Conservation (phyloP, 306 rosid genomes). For the Sicyos baderoa region DNA sequence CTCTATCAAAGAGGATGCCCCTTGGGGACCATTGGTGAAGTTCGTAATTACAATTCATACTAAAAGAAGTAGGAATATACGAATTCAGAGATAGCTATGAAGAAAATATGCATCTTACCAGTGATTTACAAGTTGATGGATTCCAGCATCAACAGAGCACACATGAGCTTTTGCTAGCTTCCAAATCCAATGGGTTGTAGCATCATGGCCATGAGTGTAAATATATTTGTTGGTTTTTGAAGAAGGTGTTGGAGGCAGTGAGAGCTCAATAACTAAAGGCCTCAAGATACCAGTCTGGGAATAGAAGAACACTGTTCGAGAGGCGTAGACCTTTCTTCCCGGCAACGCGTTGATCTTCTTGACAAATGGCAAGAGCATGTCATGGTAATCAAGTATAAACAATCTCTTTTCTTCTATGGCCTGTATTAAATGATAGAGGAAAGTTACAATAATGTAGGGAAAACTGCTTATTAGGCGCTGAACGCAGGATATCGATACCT, state of each 20-base stretch:
- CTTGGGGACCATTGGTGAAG: conserved; percentile 6
- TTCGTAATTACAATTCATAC: no score
- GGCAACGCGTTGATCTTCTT: conserved; percentile 73
- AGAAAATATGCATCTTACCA: conserved; percentile 35
- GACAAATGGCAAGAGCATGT: conserved; percentile 68
- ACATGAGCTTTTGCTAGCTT: conserved; percentile 95
- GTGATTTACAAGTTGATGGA: conserved; percentile 93
- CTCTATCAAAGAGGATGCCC: no score
- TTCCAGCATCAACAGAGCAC: conserved; percentile 78
- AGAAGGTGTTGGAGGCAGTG: conserved; percentile 56
- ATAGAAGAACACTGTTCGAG: conserved; percentile 63
- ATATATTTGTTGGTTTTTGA: conserved; percentile 43
- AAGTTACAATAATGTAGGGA: conserved; percentile 7
- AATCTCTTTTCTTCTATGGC: conserved; percentile 78
- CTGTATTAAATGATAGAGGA: conserved; percentile 31
- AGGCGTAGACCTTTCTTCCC: conserved; percentile 73
- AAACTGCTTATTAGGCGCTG: background rate
- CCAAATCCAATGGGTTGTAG: conserved; percentile 84
- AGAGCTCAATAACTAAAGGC: conserved; percentile 81
- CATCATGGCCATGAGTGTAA: conserved; percentile 74
- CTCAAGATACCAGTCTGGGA: conserved; percentile 35
- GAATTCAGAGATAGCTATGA: background rate
- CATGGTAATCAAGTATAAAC: conserved; percentile 76
- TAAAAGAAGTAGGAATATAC: no score
- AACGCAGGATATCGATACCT: conserved; percentile 36